Conservation (phyloP, 306 rosid species). For the Lithocarpus polystachyus region DNA sequence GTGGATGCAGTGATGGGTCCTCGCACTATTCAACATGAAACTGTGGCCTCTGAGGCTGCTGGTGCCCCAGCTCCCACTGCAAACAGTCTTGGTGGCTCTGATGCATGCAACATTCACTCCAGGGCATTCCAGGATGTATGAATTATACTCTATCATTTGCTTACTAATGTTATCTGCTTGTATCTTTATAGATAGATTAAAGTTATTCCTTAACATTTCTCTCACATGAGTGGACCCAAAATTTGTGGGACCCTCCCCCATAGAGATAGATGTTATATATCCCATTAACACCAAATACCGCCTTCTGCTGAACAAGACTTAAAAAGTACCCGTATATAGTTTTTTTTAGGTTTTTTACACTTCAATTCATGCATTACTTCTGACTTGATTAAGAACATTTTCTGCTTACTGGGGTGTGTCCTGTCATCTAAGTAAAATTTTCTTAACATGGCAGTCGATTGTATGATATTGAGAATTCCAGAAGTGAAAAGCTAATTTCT, state of each 20-base stretch:
- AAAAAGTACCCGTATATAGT: background rate
- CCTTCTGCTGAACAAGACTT: background rate
- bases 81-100: slow-evolving; percentile 45
- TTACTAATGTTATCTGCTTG: background rate
- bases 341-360: background rate
- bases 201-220: background rate
- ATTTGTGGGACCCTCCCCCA: too few species aligned
- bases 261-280: too few species aligned
- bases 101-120: slow-evolving; percentile 56
- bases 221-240: too few species aligned
- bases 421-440: too few species aligned
- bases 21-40: slow-evolving; percentile 72
- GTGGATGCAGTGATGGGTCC: slow-evolving; percentile 88
- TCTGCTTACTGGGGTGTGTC: background rate
- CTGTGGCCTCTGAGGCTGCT: slow-evolving; percentile 49
- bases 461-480: background rate
- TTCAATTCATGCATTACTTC: background rate
- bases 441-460: background rate
- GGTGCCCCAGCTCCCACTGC: slow-evolving; percentile 55
- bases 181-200: background rate
- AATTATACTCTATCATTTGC: background rate
- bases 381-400: too few species aligned
- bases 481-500: background rate
- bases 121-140: slow-evolving; percentile 91
- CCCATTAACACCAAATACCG: too few species aligned